Conservation (phyloP, 345 rosid species). For the Limnanthes douglasii region DNA sequence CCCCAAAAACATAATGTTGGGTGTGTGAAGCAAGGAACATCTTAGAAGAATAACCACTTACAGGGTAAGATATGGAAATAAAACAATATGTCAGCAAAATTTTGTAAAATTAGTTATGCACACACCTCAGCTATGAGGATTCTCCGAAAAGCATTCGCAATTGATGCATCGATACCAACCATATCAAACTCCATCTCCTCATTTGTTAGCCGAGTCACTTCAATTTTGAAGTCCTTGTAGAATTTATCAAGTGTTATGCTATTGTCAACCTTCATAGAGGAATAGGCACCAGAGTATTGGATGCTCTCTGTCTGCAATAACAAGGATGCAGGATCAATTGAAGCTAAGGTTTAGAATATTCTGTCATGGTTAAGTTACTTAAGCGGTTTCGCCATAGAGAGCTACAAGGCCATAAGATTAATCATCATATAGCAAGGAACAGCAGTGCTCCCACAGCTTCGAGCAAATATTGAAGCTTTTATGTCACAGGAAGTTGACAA, state of each 20-base stretch:
- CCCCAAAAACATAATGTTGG: too few relatives aligned
- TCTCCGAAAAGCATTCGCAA: conserved; percentile 90
- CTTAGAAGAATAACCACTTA: not conserved
- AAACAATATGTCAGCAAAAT: not conserved
- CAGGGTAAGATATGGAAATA: not conserved
- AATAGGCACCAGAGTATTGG: conserved; percentile 76
- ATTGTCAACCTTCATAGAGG: conserved; percentile 54
- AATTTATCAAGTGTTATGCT: conserved; percentile 37
- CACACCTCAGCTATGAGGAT: conserved; percentile 82
- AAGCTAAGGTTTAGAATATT: too few relatives aligned
- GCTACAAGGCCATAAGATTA: too few relatives aligned
- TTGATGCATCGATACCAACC: conserved; percentile 66
- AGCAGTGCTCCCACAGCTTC: too few relatives aligned
- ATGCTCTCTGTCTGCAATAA: conserved; percentile 45
- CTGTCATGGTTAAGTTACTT: too few relatives aligned
- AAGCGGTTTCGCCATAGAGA: too few relatives aligned
- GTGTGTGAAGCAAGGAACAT: not conserved
- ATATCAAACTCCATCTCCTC: conserved; percentile 77
- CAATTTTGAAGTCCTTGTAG: conserved; percentile 37
- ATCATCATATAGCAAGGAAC: too few relatives aligned
- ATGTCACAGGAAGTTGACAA: too few relatives aligned
- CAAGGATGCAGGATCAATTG: conserved; percentile 6
- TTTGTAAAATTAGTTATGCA: too few relatives aligned
- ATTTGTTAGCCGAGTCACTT: conserved; percentile 26
- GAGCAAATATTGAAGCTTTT: too few relatives aligned